These are phyloP conservation scores for Neurospora intermedia DNA, from an alignment of 495 filamentous ascomycete genomes.

Conservation along the genomic window DNA sequence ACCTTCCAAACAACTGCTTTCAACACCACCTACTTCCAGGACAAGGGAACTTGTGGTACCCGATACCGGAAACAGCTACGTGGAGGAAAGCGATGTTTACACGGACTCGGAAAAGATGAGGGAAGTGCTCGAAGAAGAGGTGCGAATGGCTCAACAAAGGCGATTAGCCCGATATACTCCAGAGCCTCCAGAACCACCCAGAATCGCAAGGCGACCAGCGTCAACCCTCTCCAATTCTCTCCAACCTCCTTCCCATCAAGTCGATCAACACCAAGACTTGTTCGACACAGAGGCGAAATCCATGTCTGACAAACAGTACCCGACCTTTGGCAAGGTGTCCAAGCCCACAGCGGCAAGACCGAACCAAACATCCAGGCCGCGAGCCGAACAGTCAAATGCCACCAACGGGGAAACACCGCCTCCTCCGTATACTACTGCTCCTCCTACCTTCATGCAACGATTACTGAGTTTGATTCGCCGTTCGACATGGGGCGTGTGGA, in stretches of 20 bases:
- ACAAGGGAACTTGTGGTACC: not conserved
- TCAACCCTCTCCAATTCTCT: not conserved
- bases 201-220: not conserved
- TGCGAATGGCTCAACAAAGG: not conserved
- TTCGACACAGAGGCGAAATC: not conserved
- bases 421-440: not conserved
- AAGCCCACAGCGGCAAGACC: not conserved
- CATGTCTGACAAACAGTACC: not conserved
- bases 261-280: not conserved
- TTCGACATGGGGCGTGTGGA: not conserved
- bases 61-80: not conserved
- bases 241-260: not conserved
- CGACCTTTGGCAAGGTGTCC: not conserved
- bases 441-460: not conserved
- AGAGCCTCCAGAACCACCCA: not conserved
- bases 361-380: not conserved
- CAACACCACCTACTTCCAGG: not conserved
- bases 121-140: not conserved
- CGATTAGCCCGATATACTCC: not conserved
- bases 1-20: not conserved
- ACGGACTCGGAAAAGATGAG: not conserved
- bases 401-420: not conserved
- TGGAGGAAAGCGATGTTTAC: not conserved
- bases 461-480: not conserved
- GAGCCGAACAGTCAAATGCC: not conserved